Conservation (phyloP, 2,329 filamentous ascomycete species). For the Colletotrichum orchidophilum region DNA sequence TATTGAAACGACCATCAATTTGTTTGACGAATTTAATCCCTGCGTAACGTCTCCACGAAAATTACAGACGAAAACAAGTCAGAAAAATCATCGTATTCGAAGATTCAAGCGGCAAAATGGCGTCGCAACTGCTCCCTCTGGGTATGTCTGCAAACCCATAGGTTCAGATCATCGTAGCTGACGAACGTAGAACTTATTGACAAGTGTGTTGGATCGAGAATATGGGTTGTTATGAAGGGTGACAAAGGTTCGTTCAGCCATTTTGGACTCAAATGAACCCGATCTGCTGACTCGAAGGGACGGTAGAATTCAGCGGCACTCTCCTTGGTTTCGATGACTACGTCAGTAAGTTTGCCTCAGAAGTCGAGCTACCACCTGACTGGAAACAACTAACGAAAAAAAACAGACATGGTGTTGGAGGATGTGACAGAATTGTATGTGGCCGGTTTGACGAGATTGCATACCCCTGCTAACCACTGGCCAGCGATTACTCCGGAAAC, state of each 20-base stretch:
- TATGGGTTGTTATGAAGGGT: slow-evolving; percentile 99
- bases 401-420: slow-evolving; percentile 93
- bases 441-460: background rate
- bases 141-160: slow-evolving; percentile 53
- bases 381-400: slow-evolving; percentile 35
- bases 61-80: background rate
- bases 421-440: slow-evolving; percentile 95
- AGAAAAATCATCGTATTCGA: background rate
- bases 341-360: slow-evolving; percentile 80
- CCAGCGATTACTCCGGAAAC: slow-evolving; percentile 88
- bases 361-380: background rate
- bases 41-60: background rate
- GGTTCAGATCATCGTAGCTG: slow-evolving; percentile 27
- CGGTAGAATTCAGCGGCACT: slow-evolving; percentile 90
- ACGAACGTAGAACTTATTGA: slow-evolving; percentile 85
- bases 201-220: slow-evolving; percentile 96
- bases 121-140: slow-evolving; percentile 78
- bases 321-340: slow-evolving; percentile 98
- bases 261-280: background rate
- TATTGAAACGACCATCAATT: slow-evolving; percentile 1
- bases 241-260: slow-evolving; percentile 78
- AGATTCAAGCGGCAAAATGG: slow-evolving; percentile 57
- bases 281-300: slow-evolving; percentile 3
- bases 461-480: slow-evolving; percentile 37
- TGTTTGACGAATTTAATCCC: background rate